Conservation (phyloP, 2,329 filamentous ascomycete genomes). For the Nothomitra cinnamomea region DNA sequence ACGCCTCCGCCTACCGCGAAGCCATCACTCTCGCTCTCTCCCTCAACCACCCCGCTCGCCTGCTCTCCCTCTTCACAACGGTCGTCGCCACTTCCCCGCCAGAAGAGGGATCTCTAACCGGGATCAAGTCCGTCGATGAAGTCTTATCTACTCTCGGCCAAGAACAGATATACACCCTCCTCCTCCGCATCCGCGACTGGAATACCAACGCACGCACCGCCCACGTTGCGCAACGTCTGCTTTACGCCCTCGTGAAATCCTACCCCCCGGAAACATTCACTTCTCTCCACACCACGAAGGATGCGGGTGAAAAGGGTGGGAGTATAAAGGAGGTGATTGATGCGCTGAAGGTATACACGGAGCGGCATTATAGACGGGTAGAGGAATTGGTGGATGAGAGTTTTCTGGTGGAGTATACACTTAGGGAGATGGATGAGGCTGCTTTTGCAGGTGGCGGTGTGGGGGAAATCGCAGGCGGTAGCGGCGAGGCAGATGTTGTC, state of each 20-base stretch:
- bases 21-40: slow-evolving; percentile 84
- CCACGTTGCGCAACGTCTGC: slow-evolving; percentile 66
- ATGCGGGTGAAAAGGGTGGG: slow-evolving; percentile 25
- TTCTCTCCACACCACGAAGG: slow-evolving; percentile 15
- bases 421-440: slow-evolving; percentile 82
- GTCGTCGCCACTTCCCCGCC: slow-evolving; percentile 49
- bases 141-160: slow-evolving; percentile 65
- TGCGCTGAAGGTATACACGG: slow-evolving; percentile 77
- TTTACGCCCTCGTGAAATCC: slow-evolving; percentile 61
- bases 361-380: slow-evolving; percentile 77
- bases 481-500: neutral
- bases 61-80: slow-evolving; percentile 68
- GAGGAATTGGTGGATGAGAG: slow-evolving; percentile 90
- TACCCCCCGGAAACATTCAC: slow-evolving; percentile 64
- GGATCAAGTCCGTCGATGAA: slow-evolving; percentile 50
- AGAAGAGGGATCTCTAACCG: slow-evolving; percentile 26
- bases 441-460: slow-evolving; percentile 8
- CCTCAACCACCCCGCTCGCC: slow-evolving; percentile 79
- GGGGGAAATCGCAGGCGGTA: neutral
- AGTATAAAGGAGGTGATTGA: slow-evolving; percentile 72
- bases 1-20: slow-evolving; percentile 73
- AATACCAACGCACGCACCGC: slow-evolving; percentile 88
- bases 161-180: slow-evolving; percentile 68
- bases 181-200: slow-evolving; percentile 81
- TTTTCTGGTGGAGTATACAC: slow-evolving; percentile 82